phyloP scores from a whole-genome alignment of 2,329 filamentous ascomycete species.

The Penicillium sp. region DNA sequence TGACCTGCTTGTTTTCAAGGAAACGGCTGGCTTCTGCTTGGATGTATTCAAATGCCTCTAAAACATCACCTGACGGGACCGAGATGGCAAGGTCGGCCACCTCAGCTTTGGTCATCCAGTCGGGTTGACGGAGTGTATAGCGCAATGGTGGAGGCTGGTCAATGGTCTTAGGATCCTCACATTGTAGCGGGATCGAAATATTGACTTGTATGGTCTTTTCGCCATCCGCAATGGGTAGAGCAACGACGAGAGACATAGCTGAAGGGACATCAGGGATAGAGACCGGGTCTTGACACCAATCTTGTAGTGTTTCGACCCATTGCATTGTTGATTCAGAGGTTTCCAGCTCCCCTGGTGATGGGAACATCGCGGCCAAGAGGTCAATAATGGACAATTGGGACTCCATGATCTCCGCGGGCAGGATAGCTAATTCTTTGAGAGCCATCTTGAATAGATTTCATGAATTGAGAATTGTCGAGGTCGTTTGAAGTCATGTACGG shows the following conservation, averaged over 20 bases:
- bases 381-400: conserved; percentile 53
- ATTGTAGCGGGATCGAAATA: conserved; percentile 28
- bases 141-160: conserved; percentile 24
- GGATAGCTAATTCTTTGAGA: conserved; percentile 6
- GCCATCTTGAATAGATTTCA: conserved; percentile 11
- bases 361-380: conserved; percentile 56
- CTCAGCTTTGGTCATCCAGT: conserved; percentile 55
- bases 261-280: conserved; percentile 15
- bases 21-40: conserved; percentile 37
- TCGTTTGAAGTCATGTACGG: no score
- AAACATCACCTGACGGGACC: conserved; percentile 47
- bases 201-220: conserved; percentile 30
- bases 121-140: conserved; percentile 49
- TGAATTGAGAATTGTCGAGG: background rate
- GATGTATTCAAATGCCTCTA: conserved; percentile 49
- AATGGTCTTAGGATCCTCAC: conserved; percentile 6
- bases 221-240: conserved; percentile 24
- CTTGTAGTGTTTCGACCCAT: conserved; percentile 26
- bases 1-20: conserved; percentile 21
- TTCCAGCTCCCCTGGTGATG: conserved; percentile 42
- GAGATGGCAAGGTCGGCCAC: conserved; percentile 38
- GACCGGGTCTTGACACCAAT: conserved; percentile 26
- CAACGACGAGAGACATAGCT: conserved; percentile 24
- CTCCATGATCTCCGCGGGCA: conserved; percentile 49
- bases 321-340: conserved; percentile 36